Base-by-base conservation (phyloP, 2,329 filamentous ascomycete species). In the Waltergamsia citrina region DNA sequence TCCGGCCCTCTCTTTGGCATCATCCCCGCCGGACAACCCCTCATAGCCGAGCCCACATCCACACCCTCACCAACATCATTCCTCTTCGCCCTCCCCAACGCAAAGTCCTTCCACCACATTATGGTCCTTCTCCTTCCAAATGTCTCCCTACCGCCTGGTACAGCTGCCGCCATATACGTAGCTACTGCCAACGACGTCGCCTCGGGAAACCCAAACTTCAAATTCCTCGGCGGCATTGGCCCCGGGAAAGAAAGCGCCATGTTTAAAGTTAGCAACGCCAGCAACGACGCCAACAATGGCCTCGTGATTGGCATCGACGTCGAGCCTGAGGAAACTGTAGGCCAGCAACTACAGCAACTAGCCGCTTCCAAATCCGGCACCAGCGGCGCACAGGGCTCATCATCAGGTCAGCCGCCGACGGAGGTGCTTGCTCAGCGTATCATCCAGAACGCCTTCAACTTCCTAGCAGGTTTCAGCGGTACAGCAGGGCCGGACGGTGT, bases 381-480 rank as follows among this genome's bases (percentile, higher is more conserved):
- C 11, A 21, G 45, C 38, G 33, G 34, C 35, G 14, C 45, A 50
- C 18, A 32, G n/a, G 37, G 31, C 11, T 18, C 35, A n/a, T 9
- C 19, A 6, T n/a, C 18, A 19, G 21, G 10, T 19, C 59, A 62
- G 30, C 66, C 77, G 2, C 67, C 73, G n/a, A 92, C 86, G 1
- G 77, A 85, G 43, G 64, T 86, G 3, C 68, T 98, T 17, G 92
- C 92, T 20, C 87, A 96, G 60, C 70, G 85, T 42, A 95, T 98
- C 47, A 96, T 98, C 48, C 82, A 85, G 48, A 94, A 95, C 57
- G 92, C 90, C 11, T 98, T 96, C 59, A 95, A 98, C 59, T 96
- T 94, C 55, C 66, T 98, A 37, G 78, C 90, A 4, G 83, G 86
- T 48, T 96, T 94, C 65, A 85, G 81, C 39, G 75, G 77, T 24